These are phyloP conservation scores for Pleurotus ostreatus DNA, from an alignment of 768 basidiomycete genomes.

Conservation along the genomic window DNA sequence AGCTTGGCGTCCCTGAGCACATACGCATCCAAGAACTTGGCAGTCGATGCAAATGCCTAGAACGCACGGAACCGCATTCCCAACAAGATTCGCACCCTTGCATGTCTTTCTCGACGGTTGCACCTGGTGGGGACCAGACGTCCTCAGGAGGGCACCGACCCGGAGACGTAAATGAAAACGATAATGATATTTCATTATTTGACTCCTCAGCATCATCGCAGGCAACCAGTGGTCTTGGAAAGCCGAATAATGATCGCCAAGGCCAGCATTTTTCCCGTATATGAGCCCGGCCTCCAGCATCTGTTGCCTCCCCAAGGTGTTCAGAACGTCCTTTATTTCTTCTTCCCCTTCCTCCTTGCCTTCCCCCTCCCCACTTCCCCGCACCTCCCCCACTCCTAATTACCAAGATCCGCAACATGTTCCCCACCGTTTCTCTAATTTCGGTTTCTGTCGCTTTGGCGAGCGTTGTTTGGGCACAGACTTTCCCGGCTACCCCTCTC, in stretches of 20 bases:
- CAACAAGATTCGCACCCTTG: too few species aligned
- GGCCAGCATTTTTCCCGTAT: slow-evolving; percentile 1
- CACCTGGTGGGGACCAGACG: too few species aligned
- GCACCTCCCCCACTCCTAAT: neutral
- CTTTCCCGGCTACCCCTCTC: slow-evolving; percentile 3
- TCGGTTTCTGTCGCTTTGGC: neutral
- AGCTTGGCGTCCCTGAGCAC: neutral
- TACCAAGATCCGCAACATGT: neutral
- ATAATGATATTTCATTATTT: too few species aligned
- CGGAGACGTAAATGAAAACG: too few species aligned
- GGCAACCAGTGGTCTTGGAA: neutral
- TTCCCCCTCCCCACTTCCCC: neutral
- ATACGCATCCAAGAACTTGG: neutral
- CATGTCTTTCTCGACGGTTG: too few species aligned
- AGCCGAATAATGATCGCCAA: slow-evolving; percentile 3
- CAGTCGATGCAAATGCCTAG: neutral
- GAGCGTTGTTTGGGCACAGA: neutral
- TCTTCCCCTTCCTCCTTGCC: neutral
- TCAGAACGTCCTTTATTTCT: neutral
- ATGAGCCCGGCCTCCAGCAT: neutral
- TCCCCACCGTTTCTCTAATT: slow-evolving; percentile 1
- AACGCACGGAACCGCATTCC: too few species aligned
- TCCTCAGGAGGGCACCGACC: too few species aligned
- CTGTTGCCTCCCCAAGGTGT: too few species aligned
- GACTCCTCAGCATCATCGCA: neutral